These are phyloP conservation scores for Aspergillus jensenii DNA, from an alignment of 2,329 filamentous ascomycete species.

Conservation along the genomic window DNA sequence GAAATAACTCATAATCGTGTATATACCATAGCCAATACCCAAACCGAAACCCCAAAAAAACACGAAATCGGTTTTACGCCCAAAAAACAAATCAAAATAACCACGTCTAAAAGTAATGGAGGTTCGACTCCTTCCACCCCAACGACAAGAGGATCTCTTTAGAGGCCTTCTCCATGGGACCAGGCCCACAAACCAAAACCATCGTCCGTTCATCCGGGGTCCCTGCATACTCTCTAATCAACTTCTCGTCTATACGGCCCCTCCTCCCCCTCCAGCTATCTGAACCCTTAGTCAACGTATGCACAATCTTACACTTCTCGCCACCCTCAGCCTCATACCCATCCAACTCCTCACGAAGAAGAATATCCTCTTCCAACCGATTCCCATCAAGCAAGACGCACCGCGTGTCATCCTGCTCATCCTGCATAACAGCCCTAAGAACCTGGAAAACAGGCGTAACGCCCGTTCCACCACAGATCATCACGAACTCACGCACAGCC, in stretches of 20 bases:
- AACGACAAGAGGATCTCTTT: constrained; percentile 56
- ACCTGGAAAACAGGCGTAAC: constrained; percentile 92
- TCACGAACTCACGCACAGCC: constrained; percentile 67
- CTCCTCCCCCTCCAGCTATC: constrained; percentile 66
- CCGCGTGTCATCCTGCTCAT: constrained; percentile 61
- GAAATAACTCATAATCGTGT: background rate
- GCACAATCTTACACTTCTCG: constrained; percentile 60
- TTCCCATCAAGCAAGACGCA: constrained; percentile 81
- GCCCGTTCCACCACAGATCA: constrained; percentile 87
- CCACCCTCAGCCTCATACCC: constrained; percentile 51
- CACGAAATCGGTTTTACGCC: background rate
- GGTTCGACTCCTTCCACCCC: constrained; percentile 71
- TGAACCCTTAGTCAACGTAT: constrained; percentile 66
- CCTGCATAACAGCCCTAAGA: constrained; percentile 68
- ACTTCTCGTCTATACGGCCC: constrained; percentile 64
- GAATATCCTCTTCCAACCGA: constrained; percentile 73
- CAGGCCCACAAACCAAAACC: constrained; percentile 78
- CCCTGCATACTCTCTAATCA: constrained; percentile 60
- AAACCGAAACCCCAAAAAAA: background rate
- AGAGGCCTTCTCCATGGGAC: constrained; percentile 68
- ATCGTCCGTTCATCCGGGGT: constrained; percentile 53
- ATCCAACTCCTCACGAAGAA: constrained; percentile 74
- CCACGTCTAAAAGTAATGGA: constrained; percentile 68
- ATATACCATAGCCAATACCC: constrained; percentile 4
- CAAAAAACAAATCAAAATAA: background rate